Base-by-base conservation (phyloP, 768 basidiomycete species). In the Hortiboletus campestris region DNA sequence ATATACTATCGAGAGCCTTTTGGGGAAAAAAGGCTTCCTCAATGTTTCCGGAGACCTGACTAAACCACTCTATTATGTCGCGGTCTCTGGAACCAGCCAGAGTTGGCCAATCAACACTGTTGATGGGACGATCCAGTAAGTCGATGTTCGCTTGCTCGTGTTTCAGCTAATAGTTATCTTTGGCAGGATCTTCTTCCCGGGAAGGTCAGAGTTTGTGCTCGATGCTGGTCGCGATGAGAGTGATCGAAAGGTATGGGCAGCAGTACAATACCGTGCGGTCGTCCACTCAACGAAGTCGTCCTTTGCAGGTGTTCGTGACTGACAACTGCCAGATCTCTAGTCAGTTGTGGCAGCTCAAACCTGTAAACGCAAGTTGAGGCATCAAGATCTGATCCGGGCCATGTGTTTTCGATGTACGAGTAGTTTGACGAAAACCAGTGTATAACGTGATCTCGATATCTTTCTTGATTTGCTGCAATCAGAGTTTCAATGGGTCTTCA, bases 311-410 rank as follows among this genome's bases (percentile, higher is more conserved):
- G 44, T 46, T 39, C n/a, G 39, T 46, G 25, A 34, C 39, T 14
- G 41, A 56, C 36, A 46, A 56, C 14, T 25, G 39, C 6, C n/a
- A 31, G 13, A 56, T 56, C 16, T 55, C 55, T 34, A 41, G 38
- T 31, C 56, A 57, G 46, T 3, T 57, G 17, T 57, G 56, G 56
- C 3, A 43, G 10, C 40, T 57, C 17, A 54, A 57, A 9, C 14
- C 31, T 20, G 31, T 14, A 6, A 25, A 25, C 25, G 6, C 6
- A n/a, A 4, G 9, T 32, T 46, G 45, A 46, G n/a, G 12, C 0
- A 8, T 10, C 19, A 8, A 17, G n/a, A 19, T 31, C n/a, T 11
- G 29, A 12, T 12, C 45, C 13, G 29, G 10, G 32, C 10, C 0
- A 6, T 5, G 11, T 39, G 14, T 7, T 35, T 35, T 35, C 34